Conservation (phyloP, 2,329 filamentous ascomycete genomes). For the Zasmidium angulare region DNA sequence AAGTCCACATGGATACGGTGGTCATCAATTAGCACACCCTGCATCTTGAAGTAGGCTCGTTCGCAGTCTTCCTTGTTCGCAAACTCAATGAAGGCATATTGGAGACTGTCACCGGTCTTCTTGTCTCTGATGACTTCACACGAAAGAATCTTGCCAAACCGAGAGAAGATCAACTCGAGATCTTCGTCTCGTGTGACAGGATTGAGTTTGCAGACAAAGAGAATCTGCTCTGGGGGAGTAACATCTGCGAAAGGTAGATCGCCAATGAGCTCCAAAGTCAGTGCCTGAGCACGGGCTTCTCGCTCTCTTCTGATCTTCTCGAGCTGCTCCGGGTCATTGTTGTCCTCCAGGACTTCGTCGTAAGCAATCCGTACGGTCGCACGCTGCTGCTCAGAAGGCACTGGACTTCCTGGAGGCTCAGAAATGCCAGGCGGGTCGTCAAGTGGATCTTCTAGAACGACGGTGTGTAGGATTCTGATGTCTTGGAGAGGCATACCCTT, state of each 20-base stretch:
- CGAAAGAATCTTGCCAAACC: slow-evolving; percentile 90
- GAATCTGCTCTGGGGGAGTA: slow-evolving; percentile 91
- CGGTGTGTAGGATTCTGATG: slow-evolving; percentile 89
- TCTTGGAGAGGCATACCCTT: slow-evolving; percentile 86
- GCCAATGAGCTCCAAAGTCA: slow-evolving; percentile 96
- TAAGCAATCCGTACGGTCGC: slow-evolving; percentile 90
- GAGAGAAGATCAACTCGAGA: slow-evolving; percentile 91
- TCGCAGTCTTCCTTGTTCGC: slow-evolving; percentile 91
- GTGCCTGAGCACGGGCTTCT: slow-evolving; percentile 87
- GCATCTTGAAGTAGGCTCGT: slow-evolving; percentile 97
- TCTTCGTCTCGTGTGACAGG: slow-evolving; percentile 95
- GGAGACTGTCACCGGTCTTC: slow-evolving; percentile 89
- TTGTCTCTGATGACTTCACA: slow-evolving; percentile 96
- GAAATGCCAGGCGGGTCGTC: slow-evolving; percentile 75
- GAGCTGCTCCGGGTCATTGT: slow-evolving; percentile 75
- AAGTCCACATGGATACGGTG: slow-evolving; percentile 98
- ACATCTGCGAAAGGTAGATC: slow-evolving; percentile 97
- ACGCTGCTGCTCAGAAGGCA: slow-evolving; percentile 80
- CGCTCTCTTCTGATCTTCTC: slow-evolving; percentile 81
- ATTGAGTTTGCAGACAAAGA: slow-evolving; percentile 98
- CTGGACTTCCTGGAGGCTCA: slow-evolving; percentile 75
- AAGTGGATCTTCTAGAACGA: slow-evolving; percentile 88
- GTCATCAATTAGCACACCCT: slow-evolving; percentile 93
- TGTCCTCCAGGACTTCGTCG: slow-evolving; percentile 76
- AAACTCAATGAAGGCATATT: slow-evolving; percentile 98